phyloP scores from a whole-genome alignment of 2,329 filamentous ascomycete species.

The Rutstroemia sydowiana region DNA sequence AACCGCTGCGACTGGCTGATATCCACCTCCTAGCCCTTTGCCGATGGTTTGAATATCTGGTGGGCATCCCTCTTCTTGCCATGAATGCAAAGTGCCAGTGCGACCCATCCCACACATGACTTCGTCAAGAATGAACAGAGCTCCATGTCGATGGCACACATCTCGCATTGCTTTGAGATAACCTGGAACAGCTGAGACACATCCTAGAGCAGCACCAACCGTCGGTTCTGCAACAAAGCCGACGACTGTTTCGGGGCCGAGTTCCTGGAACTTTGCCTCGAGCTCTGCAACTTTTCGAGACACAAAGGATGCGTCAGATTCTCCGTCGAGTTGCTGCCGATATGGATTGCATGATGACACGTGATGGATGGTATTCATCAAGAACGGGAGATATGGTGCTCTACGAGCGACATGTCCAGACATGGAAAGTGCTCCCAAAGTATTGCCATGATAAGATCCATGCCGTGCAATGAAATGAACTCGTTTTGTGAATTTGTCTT shows the following conservation, averaged over 20 bases:
- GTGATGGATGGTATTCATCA: conserved; percentile 46
- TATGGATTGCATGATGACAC: conserved; percentile 61
- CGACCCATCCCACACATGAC: conserved; percentile 55
- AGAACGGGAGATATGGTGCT: conserved; percentile 48
- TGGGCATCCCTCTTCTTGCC: conserved; percentile 43
- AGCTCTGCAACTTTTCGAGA: conserved; percentile 52
- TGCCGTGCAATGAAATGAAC: conserved; percentile 56
- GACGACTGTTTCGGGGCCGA: conserved; percentile 56
- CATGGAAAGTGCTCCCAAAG: conserved; percentile 52
- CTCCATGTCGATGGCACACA: conserved; percentile 64
- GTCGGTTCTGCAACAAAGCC: conserved; percentile 59
- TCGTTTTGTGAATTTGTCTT: conserved; percentile 37
- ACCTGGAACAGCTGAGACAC: conserved; percentile 55
- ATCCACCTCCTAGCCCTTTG: conserved; percentile 60
- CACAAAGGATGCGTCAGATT: conserved; percentile 50
- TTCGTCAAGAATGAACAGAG: conserved; percentile 72
- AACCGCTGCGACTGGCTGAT: conserved; percentile 52
- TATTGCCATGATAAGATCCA: conserved; percentile 64
- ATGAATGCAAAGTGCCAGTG: conserved; percentile 46
- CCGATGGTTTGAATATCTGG: conserved; percentile 62
- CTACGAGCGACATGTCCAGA: conserved; percentile 54
- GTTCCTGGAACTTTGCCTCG: conserved; percentile 50
- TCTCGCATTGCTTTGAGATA: conserved; percentile 63
- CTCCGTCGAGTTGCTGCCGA: conserved; percentile 41
- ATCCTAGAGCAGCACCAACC: conserved; percentile 63